These are phyloP conservation scores for Pseudonitzschia multistriata DNA, from an alignment of 108 stramenopile species.

Conservation along the genomic window DNA sequence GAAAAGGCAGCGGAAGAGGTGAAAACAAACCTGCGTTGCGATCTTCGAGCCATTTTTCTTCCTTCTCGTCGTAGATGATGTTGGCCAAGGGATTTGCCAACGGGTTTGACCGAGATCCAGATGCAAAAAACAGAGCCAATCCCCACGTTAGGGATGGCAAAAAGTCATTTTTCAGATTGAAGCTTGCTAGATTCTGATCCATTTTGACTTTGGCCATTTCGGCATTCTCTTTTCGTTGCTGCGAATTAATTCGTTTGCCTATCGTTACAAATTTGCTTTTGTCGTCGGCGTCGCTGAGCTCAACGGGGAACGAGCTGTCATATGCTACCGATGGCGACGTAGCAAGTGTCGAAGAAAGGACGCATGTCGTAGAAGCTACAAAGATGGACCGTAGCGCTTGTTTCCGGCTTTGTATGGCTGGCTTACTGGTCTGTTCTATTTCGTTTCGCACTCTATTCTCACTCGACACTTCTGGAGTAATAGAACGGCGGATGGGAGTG, in stretches of 20 bases:
- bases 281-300: slow-evolving; percentile 43
- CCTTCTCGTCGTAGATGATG: slow-evolving; percentile 53
- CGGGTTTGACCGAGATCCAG: slow-evolving; percentile 73
- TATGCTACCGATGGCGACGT: slow-evolving; percentile 41
- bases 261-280: slow-evolving; percentile 32
- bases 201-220: slow-evolving; percentile 26
- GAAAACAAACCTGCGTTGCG: slow-evolving; percentile 80
- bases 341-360: slow-evolving; percentile 6
- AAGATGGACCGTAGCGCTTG: slow-evolving; percentile 2
- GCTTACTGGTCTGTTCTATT: background rate
- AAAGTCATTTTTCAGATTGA: slow-evolving; percentile 34
- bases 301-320: slow-evolving; percentile 53
- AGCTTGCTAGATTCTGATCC: slow-evolving; percentile 27
- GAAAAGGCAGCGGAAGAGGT: slow-evolving; percentile 50
- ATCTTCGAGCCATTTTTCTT: slow-evolving; percentile 69
- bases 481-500: background rate
- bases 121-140: slow-evolving; percentile 65
- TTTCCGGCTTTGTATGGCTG: slow-evolving; percentile 1
- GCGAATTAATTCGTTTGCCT: slow-evolving; percentile 30
- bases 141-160: slow-evolving; percentile 57
- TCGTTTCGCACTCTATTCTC: background rate
- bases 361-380: background rate
- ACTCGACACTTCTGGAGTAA: background rate
- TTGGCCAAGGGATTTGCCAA: slow-evolving; percentile 80
- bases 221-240: slow-evolving; percentile 31